These are phyloP conservation scores for Blastobotrys capitulatus DNA, from an alignment of 1,139 yeast genomes.

Conservation along the genomic window DNA sequence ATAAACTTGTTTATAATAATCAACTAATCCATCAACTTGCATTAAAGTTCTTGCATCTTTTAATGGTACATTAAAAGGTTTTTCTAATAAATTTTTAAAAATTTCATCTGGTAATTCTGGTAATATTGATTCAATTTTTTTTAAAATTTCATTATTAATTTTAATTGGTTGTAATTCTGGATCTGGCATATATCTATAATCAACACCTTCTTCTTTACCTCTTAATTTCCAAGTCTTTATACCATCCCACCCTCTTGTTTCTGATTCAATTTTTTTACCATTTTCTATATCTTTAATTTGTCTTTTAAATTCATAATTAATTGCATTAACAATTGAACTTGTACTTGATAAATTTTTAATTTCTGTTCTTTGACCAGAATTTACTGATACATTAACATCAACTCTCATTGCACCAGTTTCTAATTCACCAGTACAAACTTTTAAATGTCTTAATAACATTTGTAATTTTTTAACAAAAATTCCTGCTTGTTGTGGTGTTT, in stretches of 20 bases:
- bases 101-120: slow-evolving; percentile 64
- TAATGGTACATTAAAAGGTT: slow-evolving; percentile 55
- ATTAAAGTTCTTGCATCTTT: slow-evolving; percentile 68
- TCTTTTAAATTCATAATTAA: slow-evolving; percentile 66
- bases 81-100: slow-evolving; percentile 42
- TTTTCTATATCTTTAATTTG: slow-evolving; percentile 45
- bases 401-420: slow-evolving; percentile 95
- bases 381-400: slow-evolving; percentile 84
- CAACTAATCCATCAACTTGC: slow-evolving; percentile 42
- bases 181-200: slow-evolving; percentile 92
- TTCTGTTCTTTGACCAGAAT: slow-evolving; percentile 66
- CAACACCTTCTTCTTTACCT: slow-evolving; percentile 74
- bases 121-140: slow-evolving; percentile 37
- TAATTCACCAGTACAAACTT: slow-evolving; percentile 80
- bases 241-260: slow-evolving; percentile 95
- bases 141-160: slow-evolving; percentile 41
- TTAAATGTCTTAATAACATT: slow-evolving; percentile 57
- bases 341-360: slow-evolving; percentile 84
- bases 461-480: slow-evolving; percentile 81
- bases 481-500: slow-evolving; percentile 58
- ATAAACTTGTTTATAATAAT: slow-evolving; percentile 49
- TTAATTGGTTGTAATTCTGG: slow-evolving; percentile 68
- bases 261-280: slow-evolving; percentile 44
- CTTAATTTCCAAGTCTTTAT: slow-evolving; percentile 56
- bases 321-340: slow-evolving; percentile 72